Evolutionary conservation across 441 rosid species (phyloP).

Genomic region (Bocquillonia castaneifolia): DNA sequence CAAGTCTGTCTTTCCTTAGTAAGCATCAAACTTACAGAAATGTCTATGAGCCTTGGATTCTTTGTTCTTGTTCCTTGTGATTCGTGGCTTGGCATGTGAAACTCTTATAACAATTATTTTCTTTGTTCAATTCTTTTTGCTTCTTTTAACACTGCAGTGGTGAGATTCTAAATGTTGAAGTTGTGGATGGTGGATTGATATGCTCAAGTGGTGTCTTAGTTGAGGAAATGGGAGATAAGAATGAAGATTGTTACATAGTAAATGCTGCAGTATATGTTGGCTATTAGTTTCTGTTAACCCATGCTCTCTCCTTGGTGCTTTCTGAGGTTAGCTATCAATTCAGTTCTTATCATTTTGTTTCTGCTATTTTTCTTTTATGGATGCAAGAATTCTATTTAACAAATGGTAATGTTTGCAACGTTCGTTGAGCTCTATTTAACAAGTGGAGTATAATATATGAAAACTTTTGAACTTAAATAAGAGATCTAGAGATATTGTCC

Average conservation of each 20-base stretch:
- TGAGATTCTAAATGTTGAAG: constrained; percentile 61
- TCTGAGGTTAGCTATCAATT: constrained; percentile 29
- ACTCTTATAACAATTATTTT: neutral
- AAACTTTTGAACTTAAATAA: neutral
- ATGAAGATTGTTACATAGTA: constrained; percentile 81
- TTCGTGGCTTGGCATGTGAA: neutral
- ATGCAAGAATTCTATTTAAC: too few species aligned
- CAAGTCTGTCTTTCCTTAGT: constrained; percentile 90
- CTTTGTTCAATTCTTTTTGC: neutral
- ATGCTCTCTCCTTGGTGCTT: neutral
- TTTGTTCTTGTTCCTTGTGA: neutral
- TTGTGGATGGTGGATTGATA: constrained; percentile 84
- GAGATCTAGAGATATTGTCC: too few species aligned
- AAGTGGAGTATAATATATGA: too few species aligned
- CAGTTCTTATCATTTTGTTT: neutral
- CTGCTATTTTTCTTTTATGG: too few species aligned
- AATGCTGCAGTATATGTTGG: constrained; percentile 87
- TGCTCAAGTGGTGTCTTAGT: constrained; percentile 88
- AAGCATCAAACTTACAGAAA: neutral
- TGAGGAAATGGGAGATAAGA: constrained; percentile 95
- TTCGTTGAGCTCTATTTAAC: too few species aligned
- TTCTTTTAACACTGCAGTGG: constrained; percentile 41
- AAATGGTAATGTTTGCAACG: too few species aligned
- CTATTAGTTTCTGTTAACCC: constrained; percentile 40
- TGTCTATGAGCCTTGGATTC: neutral